Conservation (phyloP, 345 rosid species). For the Raphanus sativus region DNA sequence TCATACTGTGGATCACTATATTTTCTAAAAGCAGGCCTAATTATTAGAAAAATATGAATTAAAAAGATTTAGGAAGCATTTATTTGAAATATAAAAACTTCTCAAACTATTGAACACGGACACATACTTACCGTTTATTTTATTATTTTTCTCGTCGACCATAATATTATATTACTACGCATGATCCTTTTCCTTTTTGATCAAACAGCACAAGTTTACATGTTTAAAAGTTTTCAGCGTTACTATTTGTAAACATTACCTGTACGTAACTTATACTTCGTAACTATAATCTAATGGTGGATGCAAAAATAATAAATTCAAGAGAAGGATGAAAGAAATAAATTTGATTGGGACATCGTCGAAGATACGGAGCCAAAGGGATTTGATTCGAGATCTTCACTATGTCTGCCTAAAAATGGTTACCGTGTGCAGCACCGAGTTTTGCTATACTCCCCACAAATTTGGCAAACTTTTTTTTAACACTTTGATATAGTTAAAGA, state of each 20-base stretch:
- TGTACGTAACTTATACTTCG: constrained; percentile 30
- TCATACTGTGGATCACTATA: not conserved
- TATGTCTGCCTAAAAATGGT: constrained; percentile 33
- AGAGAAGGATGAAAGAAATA: constrained; percentile 7
- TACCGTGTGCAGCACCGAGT: constrained; percentile 22
- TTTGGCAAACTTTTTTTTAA: constrained; percentile 18
- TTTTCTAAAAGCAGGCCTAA: not conserved
- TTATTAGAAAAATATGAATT: not conserved
- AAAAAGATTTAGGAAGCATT: not conserved
- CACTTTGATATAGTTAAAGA: constrained; percentile 24
- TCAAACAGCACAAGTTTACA: not conserved
- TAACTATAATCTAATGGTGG: not conserved
- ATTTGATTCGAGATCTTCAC: constrained; percentile 35
- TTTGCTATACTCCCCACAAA: constrained; percentile 13
- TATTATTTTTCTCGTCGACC: not conserved
- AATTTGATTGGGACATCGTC: constrained; percentile 29
- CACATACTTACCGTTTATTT: not conserved
- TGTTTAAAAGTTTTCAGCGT: not conserved
- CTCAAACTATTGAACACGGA: not conserved
- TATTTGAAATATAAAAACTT: not conserved
- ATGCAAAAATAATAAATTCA: constrained; percentile 9
- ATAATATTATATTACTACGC: not conserved
- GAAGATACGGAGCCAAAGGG: constrained; percentile 37
- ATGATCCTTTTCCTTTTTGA: not conserved
- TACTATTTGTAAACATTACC: constrained; percentile 26